Base-by-base conservation (phyloP, 2,329 filamentous ascomycete species). In the Alternaria viburni region DNA sequence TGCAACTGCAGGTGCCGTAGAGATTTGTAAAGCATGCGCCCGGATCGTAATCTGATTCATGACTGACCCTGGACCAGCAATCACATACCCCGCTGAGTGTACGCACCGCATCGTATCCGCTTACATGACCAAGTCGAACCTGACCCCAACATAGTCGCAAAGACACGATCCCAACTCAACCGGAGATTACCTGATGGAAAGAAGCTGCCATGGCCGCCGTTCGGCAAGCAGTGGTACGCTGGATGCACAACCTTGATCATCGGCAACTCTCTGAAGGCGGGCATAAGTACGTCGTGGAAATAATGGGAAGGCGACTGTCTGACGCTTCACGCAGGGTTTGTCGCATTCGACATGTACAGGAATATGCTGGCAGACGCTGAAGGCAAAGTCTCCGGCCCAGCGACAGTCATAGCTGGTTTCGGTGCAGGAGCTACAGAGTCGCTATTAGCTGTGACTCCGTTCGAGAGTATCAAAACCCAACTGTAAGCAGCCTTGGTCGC, bases 391-490 rank as follows among this genome's bases (percentile, higher is more conserved):
- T 93, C 92, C 5, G 95, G 96, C 0, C 94, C 95, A 13, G 88
- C 91, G 69, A 98, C 95, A 2, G 96, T 98, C 1, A 87, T 97
- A 62, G 94, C 94, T 44, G 96, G 96, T 4, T 97, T 99, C 76
- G 93, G 95, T 62, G 96, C 96, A 9, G 96, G 96, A 60, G 92
- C 97, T 55, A 98, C 95, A 3, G 96, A 99, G 83, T 96, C 92
- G 4, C 83, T 97, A 55, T 83, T 99, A 4, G 96, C 96, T 11
- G 96, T 99, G 32, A 99, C 96, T 32, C 96, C 96, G 0, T 97
- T 96, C 62, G 96, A 99, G 83, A 96, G 93, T 75, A 97, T 99
- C 82, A 99, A 99, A 86, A 99, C 96, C 54, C 96, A 96, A 71
- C 84, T 99, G 87, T 80, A 54, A 62, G 72, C 28, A 50, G 68